Evolutionary conservation across 2,329 filamentous ascomycete species (phyloP).

Genomic region (Diaporthe aspalathi): DNA sequence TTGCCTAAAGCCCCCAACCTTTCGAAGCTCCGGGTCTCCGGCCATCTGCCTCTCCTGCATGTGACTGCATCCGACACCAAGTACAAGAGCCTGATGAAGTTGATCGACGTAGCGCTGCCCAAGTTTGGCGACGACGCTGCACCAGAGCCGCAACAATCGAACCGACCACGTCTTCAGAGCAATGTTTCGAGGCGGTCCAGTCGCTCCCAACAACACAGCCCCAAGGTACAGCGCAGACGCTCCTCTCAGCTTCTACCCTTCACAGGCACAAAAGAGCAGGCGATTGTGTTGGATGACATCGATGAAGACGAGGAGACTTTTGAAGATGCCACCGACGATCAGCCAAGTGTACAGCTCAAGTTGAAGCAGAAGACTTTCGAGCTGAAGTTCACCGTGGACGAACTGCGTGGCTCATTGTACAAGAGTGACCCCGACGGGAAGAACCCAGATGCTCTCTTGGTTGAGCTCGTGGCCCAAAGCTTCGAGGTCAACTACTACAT

Average conservation of each 20-base stretch:
- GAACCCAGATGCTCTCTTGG: slow-evolving; percentile 82
- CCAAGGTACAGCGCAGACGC: slow-evolving; percentile 47
- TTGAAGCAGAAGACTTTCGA: slow-evolving; percentile 93
- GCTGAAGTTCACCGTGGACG: slow-evolving; percentile 96
- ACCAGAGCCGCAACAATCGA: slow-evolving; percentile 51
- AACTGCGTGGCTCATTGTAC: slow-evolving; percentile 91
- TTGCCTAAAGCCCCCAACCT: slow-evolving; percentile 95
- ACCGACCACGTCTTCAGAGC: slow-evolving; percentile 60
- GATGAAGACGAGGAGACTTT: slow-evolving; percentile 74
- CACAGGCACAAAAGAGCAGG: slow-evolving; percentile 67
- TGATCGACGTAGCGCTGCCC: slow-evolving; percentile 95
- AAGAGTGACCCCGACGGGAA: slow-evolving; percentile 83
- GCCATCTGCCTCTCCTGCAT: slow-evolving; percentile 91
- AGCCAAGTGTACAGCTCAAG: slow-evolving; percentile 69
- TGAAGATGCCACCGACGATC: slow-evolving; percentile 73
- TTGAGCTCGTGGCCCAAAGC: slow-evolving; percentile 89
- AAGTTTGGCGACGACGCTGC: slow-evolving; percentile 70
- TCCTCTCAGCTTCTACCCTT: slow-evolving; percentile 80
- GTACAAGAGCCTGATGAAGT: slow-evolving; percentile 95
- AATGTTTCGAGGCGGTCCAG: slow-evolving; percentile 52
- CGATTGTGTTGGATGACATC: slow-evolving; percentile 84
- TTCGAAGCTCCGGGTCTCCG: slow-evolving; percentile 90
- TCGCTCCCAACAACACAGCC: slow-evolving; percentile 48
- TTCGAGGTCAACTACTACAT: slow-evolving; percentile 91
- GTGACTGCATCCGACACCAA: slow-evolving; percentile 93